phyloP scores from a whole-genome alignment of 768 basidiomycete genomes.

The Mycena filopes region DNA sequence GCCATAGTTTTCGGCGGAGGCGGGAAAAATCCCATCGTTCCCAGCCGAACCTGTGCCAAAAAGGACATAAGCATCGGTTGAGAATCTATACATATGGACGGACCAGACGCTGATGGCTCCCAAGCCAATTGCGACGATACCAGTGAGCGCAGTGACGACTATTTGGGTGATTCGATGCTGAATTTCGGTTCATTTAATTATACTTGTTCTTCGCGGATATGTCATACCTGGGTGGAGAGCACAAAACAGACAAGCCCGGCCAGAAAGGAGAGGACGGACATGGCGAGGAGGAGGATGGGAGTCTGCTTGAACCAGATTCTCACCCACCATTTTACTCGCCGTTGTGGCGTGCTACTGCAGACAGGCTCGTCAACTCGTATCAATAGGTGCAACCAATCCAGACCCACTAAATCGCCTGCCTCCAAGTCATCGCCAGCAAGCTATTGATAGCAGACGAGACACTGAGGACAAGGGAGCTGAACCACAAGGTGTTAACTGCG shows the following conservation, averaged over 20 bases:
- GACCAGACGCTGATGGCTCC: conserved; percentile 24
- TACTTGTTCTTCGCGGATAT: no score
- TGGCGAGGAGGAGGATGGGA: conserved; percentile 25
- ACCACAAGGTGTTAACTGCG: conserved; percentile 23
- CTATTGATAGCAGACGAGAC: conserved; percentile 27
- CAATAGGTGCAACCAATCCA: background rate
- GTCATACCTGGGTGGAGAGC: conserved; percentile 8
- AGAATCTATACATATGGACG: background rate
- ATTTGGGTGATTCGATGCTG: conserved; percentile 19
- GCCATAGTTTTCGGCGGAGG: conserved; percentile 22
- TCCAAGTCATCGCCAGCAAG: conserved; percentile 28
- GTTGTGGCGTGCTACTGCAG: conserved; percentile 24
- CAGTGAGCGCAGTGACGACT: conserved; percentile 15
- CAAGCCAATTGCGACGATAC: conserved; percentile 16
- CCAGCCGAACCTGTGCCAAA: conserved; percentile 19
- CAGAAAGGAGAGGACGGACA: conserved; percentile 6
- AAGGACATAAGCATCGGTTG: background rate
- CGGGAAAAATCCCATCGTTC: conserved; percentile 26
- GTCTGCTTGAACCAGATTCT: conserved; percentile 26
- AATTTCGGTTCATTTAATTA: background rate
- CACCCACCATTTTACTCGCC: conserved; percentile 28
- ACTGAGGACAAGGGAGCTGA: conserved; percentile 24
- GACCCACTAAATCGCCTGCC: conserved; percentile 27
- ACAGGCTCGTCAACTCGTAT: background rate
- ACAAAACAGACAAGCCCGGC: conserved; percentile 6